Percentiles rank a stretch among this genome's conserved stretches.
phyloP scores from a whole-genome alignment of 1,284 basidiomycete genomes.

The Leccinum holopus region DNA sequence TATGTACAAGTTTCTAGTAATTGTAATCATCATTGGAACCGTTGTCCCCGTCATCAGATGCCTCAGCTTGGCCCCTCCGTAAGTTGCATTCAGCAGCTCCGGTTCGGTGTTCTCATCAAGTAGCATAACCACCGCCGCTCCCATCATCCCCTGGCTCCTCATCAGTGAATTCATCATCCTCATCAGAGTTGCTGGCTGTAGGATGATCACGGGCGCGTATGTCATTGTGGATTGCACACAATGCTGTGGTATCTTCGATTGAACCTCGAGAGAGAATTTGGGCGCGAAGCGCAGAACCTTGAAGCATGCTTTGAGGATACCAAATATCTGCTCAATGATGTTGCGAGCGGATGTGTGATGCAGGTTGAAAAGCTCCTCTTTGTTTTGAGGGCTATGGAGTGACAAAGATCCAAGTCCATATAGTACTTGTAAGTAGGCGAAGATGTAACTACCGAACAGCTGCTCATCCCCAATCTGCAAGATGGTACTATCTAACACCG shows the following conservation, averaged over 20 bases:
- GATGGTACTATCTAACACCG: no score
- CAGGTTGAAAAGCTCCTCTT: neutral
- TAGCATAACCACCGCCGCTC: no score
- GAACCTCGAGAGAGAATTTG: neutral
- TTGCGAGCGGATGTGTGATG: neutral
- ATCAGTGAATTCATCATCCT: no score
- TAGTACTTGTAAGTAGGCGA: no score
- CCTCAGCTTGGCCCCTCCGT: neutral
- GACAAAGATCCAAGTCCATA: no score
- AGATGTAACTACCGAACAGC: neutral
- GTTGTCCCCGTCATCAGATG: no score
- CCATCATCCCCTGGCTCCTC: neutral
- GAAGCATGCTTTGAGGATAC: neutral
- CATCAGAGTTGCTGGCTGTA: no score
- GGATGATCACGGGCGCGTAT: neutral
- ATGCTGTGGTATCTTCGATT: neutral
- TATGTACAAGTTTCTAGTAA: no score
- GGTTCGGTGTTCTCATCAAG: neutral
- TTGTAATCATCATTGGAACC: no score
- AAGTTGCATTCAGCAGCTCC: neutral
- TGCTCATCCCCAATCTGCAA: conserved; percentile 3
- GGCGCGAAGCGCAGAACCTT: neutral
- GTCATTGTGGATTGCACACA: neutral
- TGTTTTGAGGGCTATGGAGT: neutral
- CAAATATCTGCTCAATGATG: neutral